These are phyloP conservation scores for Psilocybe sp. DNA, from an alignment of 768 basidiomycete genomes.

Conservation along the genomic window DNA sequence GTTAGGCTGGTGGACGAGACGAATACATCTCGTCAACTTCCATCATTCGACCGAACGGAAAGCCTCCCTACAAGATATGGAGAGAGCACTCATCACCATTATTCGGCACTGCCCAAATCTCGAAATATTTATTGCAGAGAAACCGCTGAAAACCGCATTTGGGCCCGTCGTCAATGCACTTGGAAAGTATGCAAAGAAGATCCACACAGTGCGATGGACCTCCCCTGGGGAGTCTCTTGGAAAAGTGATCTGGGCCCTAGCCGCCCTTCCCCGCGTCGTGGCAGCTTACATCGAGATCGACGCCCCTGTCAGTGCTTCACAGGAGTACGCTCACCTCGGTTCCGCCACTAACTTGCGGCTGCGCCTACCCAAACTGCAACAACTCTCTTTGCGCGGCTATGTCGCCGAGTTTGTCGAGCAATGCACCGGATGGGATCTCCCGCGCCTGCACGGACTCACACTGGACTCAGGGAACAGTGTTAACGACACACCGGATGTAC, in stretches of 20 bases:
- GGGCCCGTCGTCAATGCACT: slow-evolving; percentile 65
- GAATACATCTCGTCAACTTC: slow-evolving; percentile 67
- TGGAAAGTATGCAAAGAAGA: slow-evolving; percentile 44
- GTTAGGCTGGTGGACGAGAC: slow-evolving; percentile 67
- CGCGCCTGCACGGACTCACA: slow-evolving; percentile 54
- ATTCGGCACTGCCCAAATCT: slow-evolving; percentile 70
- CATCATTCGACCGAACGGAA: slow-evolving; percentile 32
- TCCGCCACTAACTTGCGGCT: slow-evolving; percentile 57
- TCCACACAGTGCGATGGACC: slow-evolving; percentile 63
- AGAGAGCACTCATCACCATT: slow-evolving; percentile 54
- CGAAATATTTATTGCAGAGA: slow-evolving; percentile 68
- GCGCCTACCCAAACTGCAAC: slow-evolving; percentile 51
- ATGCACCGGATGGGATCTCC: slow-evolving; percentile 63
- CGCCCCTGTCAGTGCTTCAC: slow-evolving; percentile 31
- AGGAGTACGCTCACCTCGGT: slow-evolving; percentile 47
- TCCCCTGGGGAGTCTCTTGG: slow-evolving; percentile 52
- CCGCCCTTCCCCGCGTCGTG: slow-evolving; percentile 54
- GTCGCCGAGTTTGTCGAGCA: slow-evolving; percentile 70
- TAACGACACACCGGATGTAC: slow-evolving; percentile 54
- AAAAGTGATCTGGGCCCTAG: slow-evolving; percentile 72
- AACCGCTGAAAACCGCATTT: slow-evolving; percentile 58
- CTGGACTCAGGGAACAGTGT: slow-evolving; percentile 48
- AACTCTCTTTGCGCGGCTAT: slow-evolving; percentile 60
- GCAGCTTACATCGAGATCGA: slow-evolving; percentile 52
- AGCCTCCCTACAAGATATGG: slow-evolving; percentile 44